Evolutionary conservation across 257 asterid genomes (phyloP), one percentile per base, ranked within the genome.

Genomic region (Ballota nigra): DNA sequence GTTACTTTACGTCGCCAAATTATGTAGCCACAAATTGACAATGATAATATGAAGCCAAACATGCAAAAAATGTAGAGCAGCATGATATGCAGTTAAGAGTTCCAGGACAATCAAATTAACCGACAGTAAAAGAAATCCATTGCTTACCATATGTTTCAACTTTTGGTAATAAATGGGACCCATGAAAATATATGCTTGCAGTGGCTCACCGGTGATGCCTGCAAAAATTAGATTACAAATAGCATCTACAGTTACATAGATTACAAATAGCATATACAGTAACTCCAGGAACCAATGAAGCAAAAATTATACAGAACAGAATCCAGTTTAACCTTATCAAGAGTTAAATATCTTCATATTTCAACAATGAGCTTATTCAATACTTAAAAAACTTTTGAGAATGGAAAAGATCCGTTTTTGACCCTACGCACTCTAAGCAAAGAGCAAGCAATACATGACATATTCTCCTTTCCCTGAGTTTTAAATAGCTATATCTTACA

Each of bases 161-260:
- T 91, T 94, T 74, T 94, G 99, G 88, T 94, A 94, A 80, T 94
- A 94, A 78, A 94, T 94, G 69, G 99, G 99, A 18, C 99, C 99
- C 99, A 94, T 94, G 83, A 91, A 94, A 59, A 94, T 89, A 72
- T 94, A 94, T 51, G 97, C 96, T 80, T 94, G 96, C 64, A 94
- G 78, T 49, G 99, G 98, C 86, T 85, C 88, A 31, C 99, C 99
- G 52, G 95, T 89, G 78, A 91, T 89, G 66, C 98, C 98, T 86
- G 86, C 26, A 78, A 68, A 64, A 71, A 52, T 4, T 33, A 75
- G 61, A 43, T 22, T 56, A 63, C 20, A 36, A 52, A 41, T 3
- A 43, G 63, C 59, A 12, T 58, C 5, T 49, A 31, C 12, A 73
- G 26, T 38, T n/a, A 36, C 43, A 71, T 34, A 75, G 64, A 41